Conservation (phyloP, 2,329 filamentous ascomycete species). For the Stromatinia cepivora region DNA sequence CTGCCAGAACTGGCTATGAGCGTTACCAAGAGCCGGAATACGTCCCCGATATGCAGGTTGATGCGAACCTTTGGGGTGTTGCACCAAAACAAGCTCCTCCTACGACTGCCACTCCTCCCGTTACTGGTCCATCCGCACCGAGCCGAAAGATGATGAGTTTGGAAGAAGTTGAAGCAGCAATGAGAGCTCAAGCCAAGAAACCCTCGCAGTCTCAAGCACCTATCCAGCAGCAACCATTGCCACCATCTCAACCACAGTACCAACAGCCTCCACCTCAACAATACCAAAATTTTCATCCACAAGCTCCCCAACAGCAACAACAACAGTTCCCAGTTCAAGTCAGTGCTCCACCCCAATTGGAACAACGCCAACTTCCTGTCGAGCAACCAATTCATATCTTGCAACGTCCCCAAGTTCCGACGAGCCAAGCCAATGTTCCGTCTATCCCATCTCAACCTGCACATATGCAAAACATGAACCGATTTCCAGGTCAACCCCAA, state of each 20-base stretch:
- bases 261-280: slow-evolving; percentile 34
- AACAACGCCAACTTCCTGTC: slow-evolving; percentile 28
- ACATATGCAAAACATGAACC: slow-evolving; percentile 77
- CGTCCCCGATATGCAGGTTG: slow-evolving; percentile 86
- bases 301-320: slow-evolving; percentile 35
- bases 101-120: slow-evolving; percentile 32
- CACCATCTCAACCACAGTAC: slow-evolving; percentile 28
- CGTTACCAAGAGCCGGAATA: slow-evolving; percentile 83
- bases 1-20: slow-evolving; percentile 82
- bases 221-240: slow-evolving; percentile 29
- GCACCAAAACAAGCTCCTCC: slow-evolving; percentile 53
- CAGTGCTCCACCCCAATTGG: slow-evolving; percentile 34
- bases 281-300: slow-evolving; percentile 31
- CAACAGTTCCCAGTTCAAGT: slow-evolving; percentile 36
- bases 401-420: slow-evolving; percentile 35
- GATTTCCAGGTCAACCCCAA: slow-evolving; percentile 53
- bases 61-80: slow-evolving; percentile 89
- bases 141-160: slow-evolving; percentile 85
- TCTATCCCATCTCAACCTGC: slow-evolving; percentile 58
- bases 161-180: slow-evolving; percentile 93
- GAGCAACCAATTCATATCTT: slow-evolving; percentile 37
- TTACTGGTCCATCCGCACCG: slow-evolving; percentile 40
- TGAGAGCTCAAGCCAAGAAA: slow-evolving; percentile 69
- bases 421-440: slow-evolving; percentile 43
- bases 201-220: slow-evolving; percentile 42